These are phyloP conservation scores for Wallacemonas sp. DNA, from an alignment of 208 protist species.

Conservation along the genomic window DNA sequence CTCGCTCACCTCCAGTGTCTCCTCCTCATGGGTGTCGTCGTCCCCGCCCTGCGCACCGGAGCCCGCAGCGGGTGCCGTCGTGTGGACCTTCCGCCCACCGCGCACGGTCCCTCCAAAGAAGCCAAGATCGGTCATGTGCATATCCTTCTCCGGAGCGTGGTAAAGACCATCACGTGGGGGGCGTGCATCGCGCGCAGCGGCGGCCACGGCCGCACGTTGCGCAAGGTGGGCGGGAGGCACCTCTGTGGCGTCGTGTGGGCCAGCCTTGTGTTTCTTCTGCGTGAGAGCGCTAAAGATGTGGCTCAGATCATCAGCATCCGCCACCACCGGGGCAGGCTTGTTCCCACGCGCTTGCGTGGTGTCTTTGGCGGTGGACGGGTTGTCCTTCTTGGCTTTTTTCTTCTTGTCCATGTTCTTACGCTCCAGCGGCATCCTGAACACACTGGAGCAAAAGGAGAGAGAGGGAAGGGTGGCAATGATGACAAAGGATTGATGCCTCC, in stretches of 20 bases:
- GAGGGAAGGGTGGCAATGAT: too few relatives aligned
- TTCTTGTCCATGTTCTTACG: too few relatives aligned
- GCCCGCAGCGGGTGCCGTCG: not conserved
- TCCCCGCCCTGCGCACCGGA: not conserved
- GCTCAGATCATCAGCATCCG: not conserved
- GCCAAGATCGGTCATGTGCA: constrained; percentile 72
- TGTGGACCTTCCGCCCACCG: constrained; percentile 14
- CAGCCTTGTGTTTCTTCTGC: not conserved
- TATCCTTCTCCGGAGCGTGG: constrained; percentile 61
- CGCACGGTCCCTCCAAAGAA: constrained; percentile 67
- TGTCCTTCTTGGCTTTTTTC: constrained; percentile 18
- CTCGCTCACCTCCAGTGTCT: constrained; percentile 6
- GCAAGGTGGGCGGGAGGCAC: not conserved
- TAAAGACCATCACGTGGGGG: constrained; percentile 70
- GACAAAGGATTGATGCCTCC: too few relatives aligned
- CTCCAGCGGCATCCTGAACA: too few relatives aligned
- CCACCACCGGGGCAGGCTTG: not conserved
- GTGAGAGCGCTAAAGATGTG: constrained; percentile 1
- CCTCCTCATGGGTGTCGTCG: constrained; percentile 1
- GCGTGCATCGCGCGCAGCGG: not conserved
- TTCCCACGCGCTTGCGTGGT: not conserved
- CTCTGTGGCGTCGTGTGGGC: not conserved
- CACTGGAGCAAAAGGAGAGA: not conserved
- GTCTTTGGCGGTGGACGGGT: not conserved
- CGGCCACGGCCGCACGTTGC: not conserved